Percentiles rank a stretch among this genome's conserved stretches.
These are phyloP conservation scores for Pulveroboletus sp. DNA, from an alignment of 768 basidiomycete genomes.

Conservation along the genomic window DNA sequence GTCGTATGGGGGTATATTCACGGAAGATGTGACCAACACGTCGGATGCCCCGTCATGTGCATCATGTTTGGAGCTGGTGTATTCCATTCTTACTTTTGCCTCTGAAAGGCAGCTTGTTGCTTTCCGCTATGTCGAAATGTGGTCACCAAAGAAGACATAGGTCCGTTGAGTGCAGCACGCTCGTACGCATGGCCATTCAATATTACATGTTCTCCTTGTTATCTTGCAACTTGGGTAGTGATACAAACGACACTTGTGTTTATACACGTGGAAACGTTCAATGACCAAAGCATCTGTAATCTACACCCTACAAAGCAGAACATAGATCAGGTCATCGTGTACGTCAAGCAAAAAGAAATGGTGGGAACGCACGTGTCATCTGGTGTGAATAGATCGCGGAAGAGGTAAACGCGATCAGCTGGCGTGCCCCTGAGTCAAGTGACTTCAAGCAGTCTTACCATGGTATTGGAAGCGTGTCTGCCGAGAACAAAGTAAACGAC, in stretches of 20 bases:
- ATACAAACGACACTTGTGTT: constrained; percentile 19
- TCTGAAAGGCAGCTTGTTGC: not conserved
- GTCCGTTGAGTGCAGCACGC: not conserved
- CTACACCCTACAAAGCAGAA: constrained; percentile 34
- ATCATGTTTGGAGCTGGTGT: not conserved
- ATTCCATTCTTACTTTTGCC: not conserved
- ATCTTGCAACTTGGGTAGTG: constrained; percentile 7
- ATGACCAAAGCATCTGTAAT: constrained; percentile 2
- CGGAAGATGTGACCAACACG: no score
- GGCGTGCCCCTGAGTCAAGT: not conserved
- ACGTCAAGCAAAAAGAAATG: not conserved
- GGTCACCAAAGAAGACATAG: not conserved
- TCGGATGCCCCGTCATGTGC: not conserved
- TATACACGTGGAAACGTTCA: constrained; percentile 19
- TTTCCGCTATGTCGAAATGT: not conserved
- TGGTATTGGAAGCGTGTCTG: constrained; percentile 82
- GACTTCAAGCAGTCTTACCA: constrained; percentile 40
- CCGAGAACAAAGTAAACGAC: constrained; percentile 10
- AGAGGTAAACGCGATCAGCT: constrained; percentile 15
- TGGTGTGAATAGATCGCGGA: constrained; percentile 17
- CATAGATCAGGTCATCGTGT: not conserved
- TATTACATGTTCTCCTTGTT: constrained; percentile 2
- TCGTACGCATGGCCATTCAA: not conserved
- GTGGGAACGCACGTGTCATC: constrained; percentile 55
- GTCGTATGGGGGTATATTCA: no score